A percentile compares a stretch with the other conserved stretches of the same genome.
These are phyloP conservation scores for Acanthamoeba rhysodes DNA, from an alignment of 208 protist genomes.

Conservation along the genomic window DNA sequence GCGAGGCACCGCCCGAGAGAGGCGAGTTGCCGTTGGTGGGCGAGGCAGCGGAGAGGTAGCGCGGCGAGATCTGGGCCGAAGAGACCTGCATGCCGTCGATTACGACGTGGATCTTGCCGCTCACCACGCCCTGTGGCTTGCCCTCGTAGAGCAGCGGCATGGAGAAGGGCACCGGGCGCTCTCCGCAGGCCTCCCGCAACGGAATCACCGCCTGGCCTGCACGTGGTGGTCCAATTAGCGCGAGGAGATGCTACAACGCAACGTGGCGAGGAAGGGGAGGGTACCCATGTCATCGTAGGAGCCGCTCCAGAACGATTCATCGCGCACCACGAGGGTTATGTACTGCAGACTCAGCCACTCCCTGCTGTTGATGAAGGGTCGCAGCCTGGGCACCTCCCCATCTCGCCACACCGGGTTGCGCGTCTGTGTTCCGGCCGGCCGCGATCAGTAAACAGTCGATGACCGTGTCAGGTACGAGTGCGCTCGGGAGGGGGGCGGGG, in stretches of 20 bases:
- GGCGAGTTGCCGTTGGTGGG: neutral
- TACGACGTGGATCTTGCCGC: constrained; percentile 70
- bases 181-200: constrained; percentile 24
- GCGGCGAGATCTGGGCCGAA: neutral
- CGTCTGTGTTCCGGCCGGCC: neutral
- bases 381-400: constrained; percentile 32
- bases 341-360: constrained; percentile 30
- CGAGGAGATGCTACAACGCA: neutral
- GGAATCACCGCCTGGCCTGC: constrained; percentile 59
- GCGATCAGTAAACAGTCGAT: neutral
- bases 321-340: constrained; percentile 16
- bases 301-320: constrained; percentile 69
- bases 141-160: constrained; percentile 42
- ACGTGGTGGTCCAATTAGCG: neutral
- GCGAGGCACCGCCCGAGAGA: neutral
- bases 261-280: neutral
- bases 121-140: constrained; percentile 53
- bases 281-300: constrained; percentile 72
- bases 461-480: neutral
- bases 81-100: constrained; percentile 48
- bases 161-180: constrained; percentile 47
- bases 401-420: constrained; percentile 71
- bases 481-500: neutral
- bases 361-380: constrained; percentile 39
- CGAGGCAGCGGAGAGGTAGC: neutral